A percentile compares a stretch with the other conserved stretches of the same genome.
Evolutionary conservation across 371 early-diverging fungal genomes (phyloP).

Genomic region (Circinella minor): DNA sequence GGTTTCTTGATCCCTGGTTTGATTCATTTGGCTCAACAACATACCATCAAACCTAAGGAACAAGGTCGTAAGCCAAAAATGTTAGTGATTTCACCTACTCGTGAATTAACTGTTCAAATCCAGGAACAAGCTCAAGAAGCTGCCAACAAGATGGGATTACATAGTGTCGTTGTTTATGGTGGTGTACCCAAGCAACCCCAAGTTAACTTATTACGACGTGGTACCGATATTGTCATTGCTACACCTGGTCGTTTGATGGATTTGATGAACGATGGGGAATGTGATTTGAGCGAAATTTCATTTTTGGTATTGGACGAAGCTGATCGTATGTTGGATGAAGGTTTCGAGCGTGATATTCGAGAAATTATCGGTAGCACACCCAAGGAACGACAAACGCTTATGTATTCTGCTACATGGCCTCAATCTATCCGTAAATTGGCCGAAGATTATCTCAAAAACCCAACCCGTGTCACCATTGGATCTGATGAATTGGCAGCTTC

Average conservation of each 20-base stretch:
- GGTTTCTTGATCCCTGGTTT: slow-evolving; percentile 96
- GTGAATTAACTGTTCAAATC: slow-evolving; percentile 96
- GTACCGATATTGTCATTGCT: slow-evolving; percentile 89
- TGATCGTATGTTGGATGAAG: slow-evolving; percentile 94
- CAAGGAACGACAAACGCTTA: slow-evolving; percentile 80
- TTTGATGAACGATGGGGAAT: slow-evolving; percentile 78
- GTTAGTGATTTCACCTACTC: slow-evolving; percentile 93
- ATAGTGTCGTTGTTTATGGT: slow-evolving; percentile 78
- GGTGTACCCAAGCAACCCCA: slow-evolving; percentile 76
- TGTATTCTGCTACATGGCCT: slow-evolving; percentile 87
- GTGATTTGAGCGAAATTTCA: slow-evolving; percentile 70
- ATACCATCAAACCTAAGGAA: slow-evolving; percentile 48
- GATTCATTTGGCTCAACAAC: slow-evolving; percentile 60
- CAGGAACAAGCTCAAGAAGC: slow-evolving; percentile 70
- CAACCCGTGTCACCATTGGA: slow-evolving; percentile 94
- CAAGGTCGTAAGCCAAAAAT: slow-evolving; percentile 61
- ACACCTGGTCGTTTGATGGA: slow-evolving; percentile 97
- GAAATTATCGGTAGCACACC: slow-evolving; percentile 69
- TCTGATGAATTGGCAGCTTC: slow-evolving; percentile 92
- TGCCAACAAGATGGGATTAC: slow-evolving; percentile 75
- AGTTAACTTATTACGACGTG: slow-evolving; percentile 57
- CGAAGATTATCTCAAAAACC: slow-evolving; percentile 78
- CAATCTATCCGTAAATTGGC: slow-evolving; percentile 87
- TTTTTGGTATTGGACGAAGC: slow-evolving; percentile 95
- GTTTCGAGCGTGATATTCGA: slow-evolving; percentile 91